Evolutionary conservation across 2,329 filamentous ascomycete genomes (phyloP), one percentile per base, ranked within the genome.

Genomic region (Blastomyces emzantsi): DNA sequence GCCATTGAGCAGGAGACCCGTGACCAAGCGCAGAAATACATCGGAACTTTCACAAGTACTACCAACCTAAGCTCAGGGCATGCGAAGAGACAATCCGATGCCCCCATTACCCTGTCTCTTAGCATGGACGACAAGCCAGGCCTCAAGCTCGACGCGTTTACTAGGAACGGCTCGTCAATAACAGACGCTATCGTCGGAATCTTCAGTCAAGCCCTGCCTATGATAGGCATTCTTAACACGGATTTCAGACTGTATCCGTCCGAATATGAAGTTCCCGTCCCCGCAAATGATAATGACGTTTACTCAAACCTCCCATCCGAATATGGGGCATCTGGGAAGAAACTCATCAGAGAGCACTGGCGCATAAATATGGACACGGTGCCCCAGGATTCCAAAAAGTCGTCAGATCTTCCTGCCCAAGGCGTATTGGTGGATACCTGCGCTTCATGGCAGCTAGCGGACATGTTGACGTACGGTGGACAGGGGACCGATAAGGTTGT

Each of bases 381-480:
- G 17, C 69, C 67, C 0, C 25, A 66, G 8, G 66, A 65, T 30
- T 64, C 64, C 33, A 59, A 51, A 22, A 52, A 58, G 7, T 66
- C 67, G 65, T 74, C 73, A 0, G 72, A 75, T 36, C 66, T 78
- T 1, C 73, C 74, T 0, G 70, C 70, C 0, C 62, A 63, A 6
- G 63, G 60, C 0, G 63, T 33, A 5, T 45, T 73, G 15, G 62
- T 63, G 1, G 64, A 69, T n/a, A 69, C 69, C 22, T 76, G 74
- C 49, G 33, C 69, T 1, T 66, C 69, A 3, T 77, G 74, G 74
- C 72, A 70, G 43, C 63, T 73, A 4, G 70, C 69, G 0, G 73
- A 76, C 43, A 77, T 72, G 73, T 64, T 77, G 28, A 70, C 74
- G 36, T 77, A 77, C 62, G 73, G 73, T 0, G 67, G 72, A 11